Base-by-base conservation (phyloP, 345 rosid genomes). In the Dovyalis caffra region DNA sequence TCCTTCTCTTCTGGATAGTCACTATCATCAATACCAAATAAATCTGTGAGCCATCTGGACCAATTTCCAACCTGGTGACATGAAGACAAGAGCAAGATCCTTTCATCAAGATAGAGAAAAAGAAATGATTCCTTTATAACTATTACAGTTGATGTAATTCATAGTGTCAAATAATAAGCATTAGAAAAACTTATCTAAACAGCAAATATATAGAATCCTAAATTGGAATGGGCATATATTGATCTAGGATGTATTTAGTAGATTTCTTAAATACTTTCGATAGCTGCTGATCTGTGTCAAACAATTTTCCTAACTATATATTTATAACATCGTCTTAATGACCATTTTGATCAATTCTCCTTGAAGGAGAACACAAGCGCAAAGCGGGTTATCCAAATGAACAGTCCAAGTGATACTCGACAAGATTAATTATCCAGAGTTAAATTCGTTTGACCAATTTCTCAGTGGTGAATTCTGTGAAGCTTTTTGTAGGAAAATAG, bases 1-100 rank as follows among this genome's bases (percentile, higher is more conserved):
- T 72, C 80, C 31, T 69, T 74, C 43, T 79, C 81, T 72, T 71
- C 77, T n/a, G 65, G 80, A 74, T 77, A 51, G 32, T 87, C 91
- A 43, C 81, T 84, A 4, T 92, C 95, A 57, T 87, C 94, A 53
- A 82, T 83, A 38, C 87, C 95, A 69, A 92, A 95, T 56, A 92
- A 83, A 87, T 88, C 97, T 47, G 89, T 85, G 69, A 95, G 95
- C 99, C 99, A 95, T 85, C 91, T 88, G 33, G 99, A 89, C 99
- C 99, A 95, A 78, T 83, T 89, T 68, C 99, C 97, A 67, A 92
- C 87, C 99, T 92, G 74, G 78, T 66, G 78, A 73, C 37, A 69
- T 4, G 23, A 45, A 31, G 40, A 68, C 62, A 73, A 47, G 37
- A 61, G 64, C 34, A 76, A 26, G 53, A 76, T 49, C 49, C 43